Conservation (phyloP, 495 filamentous ascomycete species). For the Aspergillus sparsus region DNA sequence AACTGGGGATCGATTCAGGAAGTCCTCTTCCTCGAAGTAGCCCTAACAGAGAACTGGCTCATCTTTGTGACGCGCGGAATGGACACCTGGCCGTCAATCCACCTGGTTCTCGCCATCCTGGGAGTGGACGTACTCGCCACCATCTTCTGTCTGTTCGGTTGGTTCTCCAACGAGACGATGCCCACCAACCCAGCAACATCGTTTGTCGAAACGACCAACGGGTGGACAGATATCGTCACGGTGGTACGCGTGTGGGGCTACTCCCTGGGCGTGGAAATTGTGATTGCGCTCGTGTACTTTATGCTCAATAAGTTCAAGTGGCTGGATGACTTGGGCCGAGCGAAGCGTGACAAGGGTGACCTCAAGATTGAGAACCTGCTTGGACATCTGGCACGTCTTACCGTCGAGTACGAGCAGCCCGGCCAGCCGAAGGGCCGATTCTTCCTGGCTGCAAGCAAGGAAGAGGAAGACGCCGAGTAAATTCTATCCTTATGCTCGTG, state of each 20-base stretch:
- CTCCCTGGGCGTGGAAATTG: slow-evolving; percentile 71
- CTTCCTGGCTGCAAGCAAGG: slow-evolving; percentile 42
- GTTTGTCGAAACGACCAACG: slow-evolving; percentile 55
- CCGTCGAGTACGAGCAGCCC: slow-evolving; percentile 66
- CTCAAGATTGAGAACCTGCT: slow-evolving; percentile 76
- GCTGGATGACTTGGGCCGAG: slow-evolving; percentile 71
- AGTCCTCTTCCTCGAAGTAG: slow-evolving; percentile 70
- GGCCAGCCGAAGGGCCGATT: slow-evolving; percentile 43
- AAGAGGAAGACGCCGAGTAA: slow-evolving; percentile 46
- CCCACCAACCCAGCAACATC: slow-evolving; percentile 39
- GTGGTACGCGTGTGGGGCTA: slow-evolving; percentile 77
- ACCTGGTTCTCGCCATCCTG: slow-evolving; percentile 65
- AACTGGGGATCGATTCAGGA: slow-evolving; percentile 71
- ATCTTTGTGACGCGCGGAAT: slow-evolving; percentile 73
- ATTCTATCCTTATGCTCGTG: too few relatives aligned
- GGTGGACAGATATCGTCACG: slow-evolving; percentile 72
- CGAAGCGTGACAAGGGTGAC: slow-evolving; percentile 65
- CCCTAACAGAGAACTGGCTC: slow-evolving; percentile 75
- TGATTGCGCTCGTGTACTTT: slow-evolving; percentile 76
- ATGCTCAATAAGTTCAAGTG: slow-evolving; percentile 65
- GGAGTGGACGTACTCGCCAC: slow-evolving; percentile 67
- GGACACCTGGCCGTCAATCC: slow-evolving; percentile 66
- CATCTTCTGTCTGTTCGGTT: slow-evolving; percentile 71
- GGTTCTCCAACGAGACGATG: slow-evolving; percentile 58
- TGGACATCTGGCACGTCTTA: slow-evolving; percentile 65